These are phyloP conservation scores for Termitomyces sp. DNA, from an alignment of 768 basidiomycete species.

Conservation along the genomic window DNA sequence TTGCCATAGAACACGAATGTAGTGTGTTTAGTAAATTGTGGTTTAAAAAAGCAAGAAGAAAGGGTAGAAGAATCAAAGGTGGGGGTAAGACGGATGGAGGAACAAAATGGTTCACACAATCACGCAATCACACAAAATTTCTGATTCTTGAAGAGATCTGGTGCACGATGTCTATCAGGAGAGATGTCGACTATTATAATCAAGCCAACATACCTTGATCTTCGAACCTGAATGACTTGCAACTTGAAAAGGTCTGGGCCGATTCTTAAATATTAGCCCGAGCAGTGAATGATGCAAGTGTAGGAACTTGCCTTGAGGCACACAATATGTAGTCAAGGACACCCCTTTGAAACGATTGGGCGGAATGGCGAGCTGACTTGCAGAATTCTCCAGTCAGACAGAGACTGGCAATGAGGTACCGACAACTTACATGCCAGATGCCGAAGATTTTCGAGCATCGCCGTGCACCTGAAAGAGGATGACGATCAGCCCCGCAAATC, in stretches of 20 bases:
- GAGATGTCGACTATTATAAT: neutral
- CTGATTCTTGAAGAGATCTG: neutral
- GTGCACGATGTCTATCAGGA: neutral
- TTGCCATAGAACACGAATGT: no score
- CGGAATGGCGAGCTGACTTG: no score
- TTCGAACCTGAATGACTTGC: neutral
- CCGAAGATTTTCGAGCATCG: no score
- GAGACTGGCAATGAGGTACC: no score
- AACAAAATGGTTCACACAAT: neutral
- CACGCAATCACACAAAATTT: neutral
- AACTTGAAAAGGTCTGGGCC: neutral
- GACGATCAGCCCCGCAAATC: no score
- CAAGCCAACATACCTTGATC: neutral
- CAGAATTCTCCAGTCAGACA: no score
- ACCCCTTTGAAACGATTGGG: no score
- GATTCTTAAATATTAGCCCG: neutral
- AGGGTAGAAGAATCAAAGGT: neutral
- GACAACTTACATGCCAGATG: no score
- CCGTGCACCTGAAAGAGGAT: no score
- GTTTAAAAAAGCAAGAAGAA: no score
- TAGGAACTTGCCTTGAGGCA: neutral
- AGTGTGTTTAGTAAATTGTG: neutral
- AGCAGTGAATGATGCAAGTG: neutral
- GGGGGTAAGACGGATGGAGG: neutral
- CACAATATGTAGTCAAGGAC: neutral